Percentiles rank a stretch among this genome's conserved stretches.
Evolutionary conservation across 2,329 filamentous ascomycete genomes (phyloP).

Genomic region (Colletotrichum coccodes): DNA sequence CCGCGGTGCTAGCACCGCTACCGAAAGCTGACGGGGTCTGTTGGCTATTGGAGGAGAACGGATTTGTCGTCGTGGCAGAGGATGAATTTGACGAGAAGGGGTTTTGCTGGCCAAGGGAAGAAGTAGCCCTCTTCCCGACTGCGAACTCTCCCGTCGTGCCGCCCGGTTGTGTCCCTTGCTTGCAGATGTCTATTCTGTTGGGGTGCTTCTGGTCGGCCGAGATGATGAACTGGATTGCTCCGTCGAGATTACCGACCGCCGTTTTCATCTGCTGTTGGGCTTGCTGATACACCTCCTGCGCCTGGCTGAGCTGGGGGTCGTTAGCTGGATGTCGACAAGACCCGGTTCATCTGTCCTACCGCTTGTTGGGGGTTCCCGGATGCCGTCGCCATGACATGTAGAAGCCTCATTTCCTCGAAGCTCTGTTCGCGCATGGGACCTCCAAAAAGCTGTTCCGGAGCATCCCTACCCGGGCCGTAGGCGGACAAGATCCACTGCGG

Average conservation of each 20-base stretch:
- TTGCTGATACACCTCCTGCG: constrained; percentile 69
- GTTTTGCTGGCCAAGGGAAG: constrained; percentile 45
- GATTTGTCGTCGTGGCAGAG: constrained; percentile 26
- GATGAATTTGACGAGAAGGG: constrained; percentile 44
- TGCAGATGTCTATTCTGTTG: constrained; percentile 75
- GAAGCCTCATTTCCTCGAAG: constrained; percentile 85
- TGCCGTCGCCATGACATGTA: constrained; percentile 71
- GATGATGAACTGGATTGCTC: constrained; percentile 76
- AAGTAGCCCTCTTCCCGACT: constrained; percentile 44
- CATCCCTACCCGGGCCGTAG: constrained; percentile 82
- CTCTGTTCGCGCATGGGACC: constrained; percentile 84
- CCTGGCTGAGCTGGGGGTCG: constrained; percentile 63
- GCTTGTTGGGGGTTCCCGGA: constrained; percentile 68
- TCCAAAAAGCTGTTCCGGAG: constrained; percentile 86
- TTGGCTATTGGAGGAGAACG: constrained; percentile 21
- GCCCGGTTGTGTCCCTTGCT: constrained; percentile 54
- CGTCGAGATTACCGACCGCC: constrained; percentile 75
- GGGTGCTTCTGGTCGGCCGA: constrained; percentile 76
- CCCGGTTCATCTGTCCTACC: constrained; percentile 45
- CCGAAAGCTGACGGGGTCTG: constrained; percentile 47
- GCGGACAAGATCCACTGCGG: constrained; percentile 89
- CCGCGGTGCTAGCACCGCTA: constrained; percentile 42
- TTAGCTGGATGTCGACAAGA: background rate
- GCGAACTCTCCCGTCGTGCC: constrained; percentile 57
- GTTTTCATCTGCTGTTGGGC: constrained; percentile 77